phyloP scores from a whole-genome alignment of 345 rosid genomes.

The Salix koriyanagi region DNA sequence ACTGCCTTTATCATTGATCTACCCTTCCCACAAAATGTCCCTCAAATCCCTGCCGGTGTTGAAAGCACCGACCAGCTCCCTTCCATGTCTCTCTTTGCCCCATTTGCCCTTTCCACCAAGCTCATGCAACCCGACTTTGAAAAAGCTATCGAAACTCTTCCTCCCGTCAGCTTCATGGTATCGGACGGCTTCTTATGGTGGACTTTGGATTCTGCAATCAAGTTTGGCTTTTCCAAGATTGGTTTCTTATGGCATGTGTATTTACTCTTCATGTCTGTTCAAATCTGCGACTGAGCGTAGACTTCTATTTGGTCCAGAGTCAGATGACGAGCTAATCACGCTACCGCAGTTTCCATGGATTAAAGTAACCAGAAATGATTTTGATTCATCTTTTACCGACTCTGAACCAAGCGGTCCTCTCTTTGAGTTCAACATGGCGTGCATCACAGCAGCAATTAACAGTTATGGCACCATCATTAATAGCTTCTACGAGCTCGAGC shows the following conservation, averaged over 20 bases:
- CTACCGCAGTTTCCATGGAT: slow-evolving; percentile 68
- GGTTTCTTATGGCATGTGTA: slow-evolving; percentile 48
- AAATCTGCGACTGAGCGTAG: not conserved
- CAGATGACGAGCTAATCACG: slow-evolving; percentile 42
- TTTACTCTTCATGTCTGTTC: slow-evolving; percentile 18
- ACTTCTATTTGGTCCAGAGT: slow-evolving; percentile 12
- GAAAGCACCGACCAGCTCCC: slow-evolving; percentile 77
- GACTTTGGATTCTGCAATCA: slow-evolving; percentile 61
- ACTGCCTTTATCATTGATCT: slow-evolving; percentile 38
- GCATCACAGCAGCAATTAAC: not conserved
- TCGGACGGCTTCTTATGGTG: slow-evolving; percentile 80
- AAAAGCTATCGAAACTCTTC: slow-evolving; percentile 32
- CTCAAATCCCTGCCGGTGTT: slow-evolving; percentile 44
- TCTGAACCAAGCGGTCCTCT: slow-evolving; percentile 14
- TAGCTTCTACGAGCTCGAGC: slow-evolving; percentile 67
- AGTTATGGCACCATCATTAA: slow-evolving; percentile 50
- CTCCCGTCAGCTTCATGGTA: slow-evolving; percentile 48
- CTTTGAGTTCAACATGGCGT: slow-evolving; percentile 16
- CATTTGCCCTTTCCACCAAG: slow-evolving; percentile 52
- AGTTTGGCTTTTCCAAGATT: slow-evolving; percentile 57
- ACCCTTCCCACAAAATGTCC: slow-evolving; percentile 45
- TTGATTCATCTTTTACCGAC: not conserved
- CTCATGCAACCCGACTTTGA: slow-evolving; percentile 57
- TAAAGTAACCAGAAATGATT: slow-evolving; percentile 41
- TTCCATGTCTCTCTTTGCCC: slow-evolving; percentile 45